Conservation (phyloP, 306 rosid species). For the Notholithocarpus densiflorus region DNA sequence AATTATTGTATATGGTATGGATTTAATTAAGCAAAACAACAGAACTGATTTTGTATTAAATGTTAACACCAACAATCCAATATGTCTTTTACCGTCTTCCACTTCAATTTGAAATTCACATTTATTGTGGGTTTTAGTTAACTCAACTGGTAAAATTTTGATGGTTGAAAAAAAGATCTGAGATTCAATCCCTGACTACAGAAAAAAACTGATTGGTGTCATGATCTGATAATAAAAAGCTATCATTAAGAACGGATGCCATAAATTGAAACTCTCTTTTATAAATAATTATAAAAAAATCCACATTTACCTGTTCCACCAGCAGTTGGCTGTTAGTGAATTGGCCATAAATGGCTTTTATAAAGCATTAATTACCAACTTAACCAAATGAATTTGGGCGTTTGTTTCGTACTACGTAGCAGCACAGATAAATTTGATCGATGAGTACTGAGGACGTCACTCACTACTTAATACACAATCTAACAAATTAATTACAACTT, state of each 20-base stretch:
- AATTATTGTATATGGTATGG: no score
- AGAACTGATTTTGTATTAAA: no score
- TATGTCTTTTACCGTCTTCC: no score
- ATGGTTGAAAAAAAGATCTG: accelerated
- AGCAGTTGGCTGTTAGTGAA: slow-evolving; percentile 6
- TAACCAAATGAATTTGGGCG: slow-evolving; percentile 16
- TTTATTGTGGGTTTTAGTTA: background rate
- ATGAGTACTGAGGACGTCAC: background rate
- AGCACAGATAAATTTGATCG: background rate
- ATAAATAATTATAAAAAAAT: no score
- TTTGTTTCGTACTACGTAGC: slow-evolving; percentile 11
- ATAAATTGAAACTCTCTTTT: no score
- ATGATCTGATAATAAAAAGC: accelerated
- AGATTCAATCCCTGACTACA: accelerated
- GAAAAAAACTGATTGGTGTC: no score
- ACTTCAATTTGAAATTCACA: background rate
- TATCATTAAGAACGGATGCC: accelerated
- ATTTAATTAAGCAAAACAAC: no score
- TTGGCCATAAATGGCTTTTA: slow-evolving; percentile 26
- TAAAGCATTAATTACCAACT: slow-evolving; percentile 15
- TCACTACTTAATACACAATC: slow-evolving; percentile 36
- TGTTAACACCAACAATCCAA: no score
- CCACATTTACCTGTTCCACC: slow-evolving; percentile 26
- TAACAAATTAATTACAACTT: background rate
- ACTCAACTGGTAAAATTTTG: accelerated